Percentiles rank a stretch among this genome's conserved stretches.
These are phyloP conservation scores for Calonectria multiphialidica DNA, from an alignment of 2,329 filamentous ascomycete species.

Conservation along the genomic window DNA sequence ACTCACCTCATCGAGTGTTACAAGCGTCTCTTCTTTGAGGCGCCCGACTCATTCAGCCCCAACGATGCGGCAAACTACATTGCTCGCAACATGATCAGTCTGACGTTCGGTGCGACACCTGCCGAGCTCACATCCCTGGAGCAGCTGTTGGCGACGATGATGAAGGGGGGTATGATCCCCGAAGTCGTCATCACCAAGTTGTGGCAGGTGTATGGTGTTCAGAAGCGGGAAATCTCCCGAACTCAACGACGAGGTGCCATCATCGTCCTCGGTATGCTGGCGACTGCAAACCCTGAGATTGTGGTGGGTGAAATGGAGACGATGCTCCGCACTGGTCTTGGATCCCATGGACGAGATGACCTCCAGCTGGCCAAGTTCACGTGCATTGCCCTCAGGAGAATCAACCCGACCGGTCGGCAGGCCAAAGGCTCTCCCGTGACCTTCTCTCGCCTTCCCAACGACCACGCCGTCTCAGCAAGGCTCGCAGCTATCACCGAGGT, in stretches of 20 bases:
- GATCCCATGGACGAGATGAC: constrained; percentile 82
- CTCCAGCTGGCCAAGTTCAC: constrained; percentile 94
- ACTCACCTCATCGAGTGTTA: constrained; percentile 98
- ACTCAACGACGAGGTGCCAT: constrained; percentile 93
- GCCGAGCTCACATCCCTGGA: constrained; percentile 96
- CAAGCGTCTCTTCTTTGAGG: constrained; percentile 94
- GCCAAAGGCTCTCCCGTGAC: constrained; percentile 77
- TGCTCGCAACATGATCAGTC: constrained; percentile 97
- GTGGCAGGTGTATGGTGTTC: constrained; percentile 97
- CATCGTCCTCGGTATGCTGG: constrained; percentile 96
- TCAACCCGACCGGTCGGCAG: constrained; percentile 87
- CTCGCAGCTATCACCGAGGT: constrained; percentile 89
- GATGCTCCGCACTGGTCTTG: constrained; percentile 91
- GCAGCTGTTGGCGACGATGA: constrained; percentile 96
- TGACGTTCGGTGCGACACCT: constrained; percentile 95
- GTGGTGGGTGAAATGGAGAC: constrained; percentile 95
- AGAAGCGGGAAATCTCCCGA: constrained; percentile 91
- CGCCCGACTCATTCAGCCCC: constrained; percentile 85
- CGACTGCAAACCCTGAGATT: constrained; percentile 91
- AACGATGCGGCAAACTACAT: constrained; percentile 97
- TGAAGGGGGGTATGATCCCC: constrained; percentile 89
- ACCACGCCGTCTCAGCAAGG: constrained; percentile 86
- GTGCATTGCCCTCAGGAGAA: constrained; percentile 90
- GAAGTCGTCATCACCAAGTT: constrained; percentile 90
- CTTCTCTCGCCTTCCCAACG: constrained; percentile 86